phyloP scores from a whole-genome alignment of 108 stramenopile genomes.

The Discostella stelligeroides region DNA sequence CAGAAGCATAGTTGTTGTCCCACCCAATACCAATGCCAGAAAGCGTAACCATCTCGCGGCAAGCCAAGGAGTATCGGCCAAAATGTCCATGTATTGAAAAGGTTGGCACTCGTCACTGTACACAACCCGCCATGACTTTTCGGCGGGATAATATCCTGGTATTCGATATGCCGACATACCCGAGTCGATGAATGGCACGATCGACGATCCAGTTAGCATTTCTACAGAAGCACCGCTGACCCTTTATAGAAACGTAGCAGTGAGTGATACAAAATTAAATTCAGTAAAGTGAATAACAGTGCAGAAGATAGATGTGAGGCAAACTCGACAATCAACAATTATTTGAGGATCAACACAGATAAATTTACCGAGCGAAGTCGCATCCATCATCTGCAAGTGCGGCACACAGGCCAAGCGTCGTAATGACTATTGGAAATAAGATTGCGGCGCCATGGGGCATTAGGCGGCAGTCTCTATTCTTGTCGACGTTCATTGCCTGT shows the following conservation, averaged over 20 bases:
- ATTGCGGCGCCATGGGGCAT: constrained; percentile 50
- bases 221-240: constrained; percentile 35
- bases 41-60: constrained; percentile 36
- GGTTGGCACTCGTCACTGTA: constrained; percentile 29
- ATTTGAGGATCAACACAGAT: no score
- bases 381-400: constrained; percentile 47
- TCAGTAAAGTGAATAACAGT: no score
- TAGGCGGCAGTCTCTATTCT: constrained; percentile 18
- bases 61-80: constrained; percentile 36
- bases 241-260: no score
- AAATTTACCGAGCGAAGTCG: constrained; percentile 26
- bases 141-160: constrained; percentile 40
- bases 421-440: constrained; percentile 34
- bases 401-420: constrained; percentile 34
- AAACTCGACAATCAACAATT: no score
- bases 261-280: no score
- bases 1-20: constrained; percentile 38
- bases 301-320: no score
- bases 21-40: constrained; percentile 31
- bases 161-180: constrained; percentile 45
- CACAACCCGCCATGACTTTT: constrained; percentile 36
- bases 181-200: constrained; percentile 32
- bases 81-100: constrained; percentile 8
- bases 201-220: constrained; percentile 41
- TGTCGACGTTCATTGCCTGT: not conserved